These are phyloP conservation scores for Aspergillus asperescens DNA, from an alignment of 495 filamentous ascomycete species.

Conservation along the genomic window DNA sequence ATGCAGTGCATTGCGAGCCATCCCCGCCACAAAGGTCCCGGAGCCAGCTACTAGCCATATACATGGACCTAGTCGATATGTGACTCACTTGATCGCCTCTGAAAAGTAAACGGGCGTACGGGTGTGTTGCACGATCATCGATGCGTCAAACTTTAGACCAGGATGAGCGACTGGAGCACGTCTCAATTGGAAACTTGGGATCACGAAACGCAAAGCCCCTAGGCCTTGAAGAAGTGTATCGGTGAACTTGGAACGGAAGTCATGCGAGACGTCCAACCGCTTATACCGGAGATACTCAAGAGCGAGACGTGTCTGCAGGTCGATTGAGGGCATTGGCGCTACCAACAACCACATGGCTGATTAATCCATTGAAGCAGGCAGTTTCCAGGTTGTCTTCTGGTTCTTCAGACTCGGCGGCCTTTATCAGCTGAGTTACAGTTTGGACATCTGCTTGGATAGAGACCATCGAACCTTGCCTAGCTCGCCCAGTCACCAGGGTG, in stretches of 20 bases:
- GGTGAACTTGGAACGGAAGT: constrained; percentile 44
- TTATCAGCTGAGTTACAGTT: constrained; percentile 13
- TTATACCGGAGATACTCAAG: constrained; percentile 25
- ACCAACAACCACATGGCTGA: constrained; percentile 41
- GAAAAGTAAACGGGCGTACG: constrained; percentile 47
- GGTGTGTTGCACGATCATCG: constrained; percentile 35
- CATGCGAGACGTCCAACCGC: constrained; percentile 43
- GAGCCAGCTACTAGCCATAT: constrained; percentile 50
- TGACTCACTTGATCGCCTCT: constrained; percentile 40
- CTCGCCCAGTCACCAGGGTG: constrained; percentile 36
- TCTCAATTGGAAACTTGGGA: constrained; percentile 28
- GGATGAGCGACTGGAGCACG: constrained; percentile 17
- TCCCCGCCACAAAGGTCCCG: constrained; percentile 36
- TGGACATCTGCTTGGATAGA: constrained; percentile 33
- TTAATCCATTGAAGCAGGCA: constrained; percentile 26
- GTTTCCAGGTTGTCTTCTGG: not conserved
- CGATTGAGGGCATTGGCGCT: constrained; percentile 27
- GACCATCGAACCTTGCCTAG: constrained; percentile 43
- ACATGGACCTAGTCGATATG: constrained; percentile 21
- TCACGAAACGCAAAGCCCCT: constrained; percentile 15
- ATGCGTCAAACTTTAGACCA: constrained; percentile 25
- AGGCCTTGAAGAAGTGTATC: constrained; percentile 33
- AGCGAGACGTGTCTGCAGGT: not conserved
- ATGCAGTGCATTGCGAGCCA: constrained; percentile 32
- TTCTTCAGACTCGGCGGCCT: not conserved